A percentile compares a stretch with the other conserved stretches of the same genome.
phyloP scores from a whole-genome alignment of 2,329 filamentous ascomycete genomes.

The Monascus ruber region DNA sequence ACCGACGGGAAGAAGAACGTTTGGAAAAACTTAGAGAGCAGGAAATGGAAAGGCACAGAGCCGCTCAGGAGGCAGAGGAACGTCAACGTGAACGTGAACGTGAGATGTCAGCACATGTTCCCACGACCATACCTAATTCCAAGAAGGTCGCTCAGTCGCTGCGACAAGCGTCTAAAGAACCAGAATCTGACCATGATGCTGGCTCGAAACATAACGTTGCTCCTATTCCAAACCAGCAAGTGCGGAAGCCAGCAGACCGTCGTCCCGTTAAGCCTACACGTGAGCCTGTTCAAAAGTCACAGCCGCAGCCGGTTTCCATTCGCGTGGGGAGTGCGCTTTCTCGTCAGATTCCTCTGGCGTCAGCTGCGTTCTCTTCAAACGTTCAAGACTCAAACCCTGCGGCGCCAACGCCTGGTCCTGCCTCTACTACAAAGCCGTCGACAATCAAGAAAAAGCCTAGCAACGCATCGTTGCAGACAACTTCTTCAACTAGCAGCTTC shows the following conservation, averaged over 20 bases:
- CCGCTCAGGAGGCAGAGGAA: conserved; percentile 19
- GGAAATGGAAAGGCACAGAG: conserved; percentile 19
- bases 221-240: conserved; percentile 12
- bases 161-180: conserved; percentile 19
- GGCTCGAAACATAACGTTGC: conserved; percentile 16
- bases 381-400: conserved; percentile 44
- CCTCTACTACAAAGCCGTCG: conserved; percentile 36
- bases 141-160: conserved; percentile 17
- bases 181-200: conserved; percentile 16
- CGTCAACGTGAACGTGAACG: conserved; percentile 21
- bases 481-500: conserved; percentile 45
- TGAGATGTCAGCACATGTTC: conserved; percentile 2
- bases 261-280: conserved; percentile 34
- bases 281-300: conserved; percentile 33
- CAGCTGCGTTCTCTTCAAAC: conserved; percentile 47
- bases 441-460: conserved; percentile 51
- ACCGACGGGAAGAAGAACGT: conserved; percentile 25
- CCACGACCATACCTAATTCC: conserved; percentile 11
- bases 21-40: conserved; percentile 22
- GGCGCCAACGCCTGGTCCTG: conserved; percentile 25
- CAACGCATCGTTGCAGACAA: conserved; percentile 50
- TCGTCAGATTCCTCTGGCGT: conserved; percentile 31
- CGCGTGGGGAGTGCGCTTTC: conserved; percentile 37
- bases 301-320: conserved; percentile 37
- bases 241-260: conserved; percentile 25